These are phyloP conservation scores for Blastocystis sp. DNA, from an alignment of 352 stramenopile species.

Conservation along the genomic window DNA sequence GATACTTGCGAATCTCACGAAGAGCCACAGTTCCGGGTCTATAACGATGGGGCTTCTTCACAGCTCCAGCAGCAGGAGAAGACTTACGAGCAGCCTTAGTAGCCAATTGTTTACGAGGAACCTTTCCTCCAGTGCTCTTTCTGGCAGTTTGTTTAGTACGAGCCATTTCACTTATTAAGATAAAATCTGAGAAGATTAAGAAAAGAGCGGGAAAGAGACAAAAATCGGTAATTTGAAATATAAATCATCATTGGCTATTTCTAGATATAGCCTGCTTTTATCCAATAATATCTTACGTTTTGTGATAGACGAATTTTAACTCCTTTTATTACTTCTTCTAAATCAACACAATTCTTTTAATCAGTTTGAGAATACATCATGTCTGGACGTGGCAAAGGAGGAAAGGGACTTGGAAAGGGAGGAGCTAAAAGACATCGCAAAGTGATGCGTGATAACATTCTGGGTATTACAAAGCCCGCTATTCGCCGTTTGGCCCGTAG, in stretches of 20 bases:
- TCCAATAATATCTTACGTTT: background rate
- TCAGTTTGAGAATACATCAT: constrained; percentile 69
- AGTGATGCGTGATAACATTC: constrained; percentile 94
- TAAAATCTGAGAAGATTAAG: background rate
- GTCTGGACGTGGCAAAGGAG: constrained; percentile 70
- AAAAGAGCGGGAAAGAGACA: constrained; percentile 72
- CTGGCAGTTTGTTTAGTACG: constrained; percentile 92
- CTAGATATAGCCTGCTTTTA: background rate
- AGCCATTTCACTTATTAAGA: constrained; percentile 72
- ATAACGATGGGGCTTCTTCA: constrained; percentile 87
- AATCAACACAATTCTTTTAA: background rate
- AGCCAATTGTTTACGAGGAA: constrained; percentile 87
- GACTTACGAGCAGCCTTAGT: constrained; percentile 86
- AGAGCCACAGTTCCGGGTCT: constrained; percentile 79
- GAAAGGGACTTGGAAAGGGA: constrained; percentile 85
- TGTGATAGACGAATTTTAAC: background rate
- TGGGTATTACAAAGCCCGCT: constrained; percentile 91
- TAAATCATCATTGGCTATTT: background rate
- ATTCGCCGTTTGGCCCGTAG: constrained; percentile 72
- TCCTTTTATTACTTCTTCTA: background rate
- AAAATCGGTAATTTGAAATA: background rate
- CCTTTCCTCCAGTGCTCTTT: constrained; percentile 89
- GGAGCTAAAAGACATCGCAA: constrained; percentile 92
- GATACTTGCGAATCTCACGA: constrained; percentile 81
- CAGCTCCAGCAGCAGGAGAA: constrained; percentile 82